These are phyloP conservation scores for Clohesyomyces aquaticus DNA, from an alignment of 495 filamentous ascomycete species.

Conservation along the genomic window DNA sequence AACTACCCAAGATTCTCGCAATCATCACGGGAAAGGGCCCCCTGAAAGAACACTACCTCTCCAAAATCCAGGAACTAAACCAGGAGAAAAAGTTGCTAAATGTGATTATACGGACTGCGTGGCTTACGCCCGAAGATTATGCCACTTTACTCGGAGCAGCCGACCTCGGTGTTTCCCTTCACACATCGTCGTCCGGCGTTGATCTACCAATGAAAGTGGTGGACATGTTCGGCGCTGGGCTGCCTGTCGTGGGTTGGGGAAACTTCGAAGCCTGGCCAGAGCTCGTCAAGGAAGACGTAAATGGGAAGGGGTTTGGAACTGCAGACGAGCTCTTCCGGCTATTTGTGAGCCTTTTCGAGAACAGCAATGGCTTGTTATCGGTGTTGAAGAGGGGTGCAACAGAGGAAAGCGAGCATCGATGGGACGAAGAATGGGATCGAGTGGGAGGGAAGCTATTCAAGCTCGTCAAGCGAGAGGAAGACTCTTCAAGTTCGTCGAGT, in stretches of 20 bases:
- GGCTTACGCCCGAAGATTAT: constrained; percentile 82
- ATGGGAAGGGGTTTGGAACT: constrained; percentile 79
- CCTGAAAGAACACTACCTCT: constrained; percentile 72
- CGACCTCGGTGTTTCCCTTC: constrained; percentile 87
- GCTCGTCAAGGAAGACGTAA: constrained; percentile 80
- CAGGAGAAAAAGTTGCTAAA: constrained; percentile 62
- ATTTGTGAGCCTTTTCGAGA: constrained; percentile 65
- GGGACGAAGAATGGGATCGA: constrained; percentile 94
- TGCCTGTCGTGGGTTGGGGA: constrained; percentile 86
- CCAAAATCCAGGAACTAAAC: constrained; percentile 63
- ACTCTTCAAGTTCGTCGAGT: not conserved
- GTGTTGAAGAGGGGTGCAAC: constrained; percentile 71
- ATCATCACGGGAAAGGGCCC: constrained; percentile 95
- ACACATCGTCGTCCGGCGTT: constrained; percentile 90
- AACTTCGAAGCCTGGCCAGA: constrained; percentile 85
- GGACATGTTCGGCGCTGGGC: constrained; percentile 93
- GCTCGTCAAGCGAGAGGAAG: too few species aligned
- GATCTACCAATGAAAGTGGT: constrained; percentile 99
- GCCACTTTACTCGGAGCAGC: constrained; percentile 83
- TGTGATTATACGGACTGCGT: constrained; percentile 76
- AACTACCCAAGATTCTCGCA: constrained; percentile 69
- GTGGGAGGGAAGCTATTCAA: constrained; percentile 74
- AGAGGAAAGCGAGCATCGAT: constrained; percentile 72
- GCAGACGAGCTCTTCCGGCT: constrained; percentile 61
- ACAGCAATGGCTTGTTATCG: constrained; percentile 57